Percentiles rank a stretch among this genome's conserved stretches.
These are phyloP conservation scores for Wickerhamiella occidentalis DNA, from an alignment of 805 yeast genomes.

Conservation along the genomic window DNA sequence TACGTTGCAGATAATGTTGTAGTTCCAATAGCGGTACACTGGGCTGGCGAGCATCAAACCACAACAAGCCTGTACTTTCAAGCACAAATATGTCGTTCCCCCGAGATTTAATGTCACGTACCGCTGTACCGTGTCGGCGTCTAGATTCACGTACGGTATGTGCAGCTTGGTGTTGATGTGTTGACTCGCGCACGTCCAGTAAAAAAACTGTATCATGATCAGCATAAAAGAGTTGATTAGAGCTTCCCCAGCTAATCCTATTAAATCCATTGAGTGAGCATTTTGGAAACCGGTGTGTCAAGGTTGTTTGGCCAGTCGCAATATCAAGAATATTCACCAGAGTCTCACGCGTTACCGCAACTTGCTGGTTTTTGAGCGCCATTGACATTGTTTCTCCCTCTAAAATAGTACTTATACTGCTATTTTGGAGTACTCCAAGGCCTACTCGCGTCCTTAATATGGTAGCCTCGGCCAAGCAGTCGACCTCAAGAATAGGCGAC, in stretches of 20 bases:
- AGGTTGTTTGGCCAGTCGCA: conserved; percentile 14
- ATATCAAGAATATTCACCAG: conserved; percentile 3
- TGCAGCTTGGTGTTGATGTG: not conserved
- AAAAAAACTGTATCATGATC: not conserved
- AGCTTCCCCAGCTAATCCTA: not conserved
- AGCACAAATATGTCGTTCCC: conserved; percentile 38
- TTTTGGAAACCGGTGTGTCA: conserved; percentile 8
- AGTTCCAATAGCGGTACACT: conserved; percentile 49
- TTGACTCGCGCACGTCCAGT: not conserved
- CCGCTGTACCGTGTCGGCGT: not conserved
- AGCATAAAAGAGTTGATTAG: not conserved
- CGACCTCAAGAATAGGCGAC: conserved; percentile 17
- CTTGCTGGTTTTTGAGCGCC: not conserved
- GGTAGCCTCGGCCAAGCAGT: not conserved
- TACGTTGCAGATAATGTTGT: conserved; percentile 52
- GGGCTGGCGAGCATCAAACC: conserved; percentile 32
- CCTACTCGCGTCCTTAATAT: conserved; percentile 11
- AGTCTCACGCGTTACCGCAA: not conserved
- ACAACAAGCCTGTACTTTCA: conserved; percentile 53
- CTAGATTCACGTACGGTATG: not conserved
- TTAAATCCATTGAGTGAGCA: not conserved
- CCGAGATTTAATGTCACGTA: not conserved
- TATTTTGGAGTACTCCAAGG: conserved; percentile 2
- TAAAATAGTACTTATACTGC: conserved; percentile 1
- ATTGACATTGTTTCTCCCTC: conserved; percentile 18